A percentile compares a stretch with the other conserved stretches of the same genome.
These are phyloP conservation scores for Lizonia empirigonia DNA, from an alignment of 2,329 filamentous ascomycete species.

Conservation along the genomic window DNA sequence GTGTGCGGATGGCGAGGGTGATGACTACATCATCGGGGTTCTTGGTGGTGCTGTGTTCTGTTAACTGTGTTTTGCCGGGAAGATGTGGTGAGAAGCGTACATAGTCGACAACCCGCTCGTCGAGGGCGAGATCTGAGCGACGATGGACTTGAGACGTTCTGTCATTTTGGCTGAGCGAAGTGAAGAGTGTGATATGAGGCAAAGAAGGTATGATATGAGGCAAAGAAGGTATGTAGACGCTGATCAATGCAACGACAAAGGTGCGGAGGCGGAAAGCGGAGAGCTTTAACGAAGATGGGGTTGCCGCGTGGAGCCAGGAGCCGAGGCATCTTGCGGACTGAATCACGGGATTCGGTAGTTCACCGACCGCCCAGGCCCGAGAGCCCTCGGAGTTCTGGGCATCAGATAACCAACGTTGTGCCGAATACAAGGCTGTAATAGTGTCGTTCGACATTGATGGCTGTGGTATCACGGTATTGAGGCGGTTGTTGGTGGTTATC, in stretches of 20 bases:
- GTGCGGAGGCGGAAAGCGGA: conserved; percentile 40
- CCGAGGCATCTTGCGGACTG: conserved; percentile 31
- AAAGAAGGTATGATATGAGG: background rate
- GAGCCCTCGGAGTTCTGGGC: conserved; percentile 2
- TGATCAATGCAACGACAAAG: background rate
- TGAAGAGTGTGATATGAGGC: background rate
- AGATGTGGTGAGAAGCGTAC: conserved; percentile 59
- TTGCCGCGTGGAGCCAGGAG: conserved; percentile 51
- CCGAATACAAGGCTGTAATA: background rate
- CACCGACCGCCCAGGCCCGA: conserved; percentile 6
- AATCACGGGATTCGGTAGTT: conserved; percentile 25
- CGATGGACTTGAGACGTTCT: conserved; percentile 84
- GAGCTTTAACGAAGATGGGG: conserved; percentile 53
- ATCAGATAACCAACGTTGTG: background rate
- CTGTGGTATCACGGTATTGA: background rate
- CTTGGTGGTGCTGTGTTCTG: conserved; percentile 73
- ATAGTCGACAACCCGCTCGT: conserved; percentile 74
- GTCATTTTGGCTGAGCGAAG: conserved; percentile 48
- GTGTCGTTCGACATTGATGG: background rate
- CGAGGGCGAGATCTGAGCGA: conserved; percentile 81
- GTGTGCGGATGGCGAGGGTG: conserved; percentile 87
- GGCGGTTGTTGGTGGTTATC: background rate
- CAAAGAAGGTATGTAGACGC: conserved; percentile 2
- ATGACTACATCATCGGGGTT: conserved; percentile 97
- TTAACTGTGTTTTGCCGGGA: conserved; percentile 5